Evolutionary conservation across 345 rosid species (phyloP), one percentile per base, ranked within the genome.

Genomic region (Eutrema heterophyllum): DNA sequence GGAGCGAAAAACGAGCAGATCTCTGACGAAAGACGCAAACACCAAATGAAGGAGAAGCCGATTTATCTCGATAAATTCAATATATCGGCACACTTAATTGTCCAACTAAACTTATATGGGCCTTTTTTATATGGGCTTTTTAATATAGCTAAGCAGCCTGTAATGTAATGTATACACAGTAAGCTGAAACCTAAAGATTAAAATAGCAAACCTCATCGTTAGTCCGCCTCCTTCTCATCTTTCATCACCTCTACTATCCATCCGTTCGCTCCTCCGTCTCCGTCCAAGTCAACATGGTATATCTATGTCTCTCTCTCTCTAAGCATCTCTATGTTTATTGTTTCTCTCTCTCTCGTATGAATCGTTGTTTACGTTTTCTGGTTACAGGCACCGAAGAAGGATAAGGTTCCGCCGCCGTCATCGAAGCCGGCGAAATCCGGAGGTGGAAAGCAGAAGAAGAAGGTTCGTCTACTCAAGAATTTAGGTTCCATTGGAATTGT

Each of bases 391-490:
- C 95, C 92, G 33, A 87, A 89, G 86, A 87, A 89, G 84, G 90
- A 85, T 2, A 85, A 85, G 77, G 90, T 85, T 70, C 89, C 89
- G 15, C 88, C 95, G 2, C 89, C 90, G 60, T 82, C 95, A 1
- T 88, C 91, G 7, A 89, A 85, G 82, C 95, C 92, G 3, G 87
- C 85, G 7, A 89, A 87, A 56, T 83, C 95, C 13, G 88, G 91
- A 61, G 89, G 90, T 57, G 95, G 92, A 61, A 89, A 89, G 80
- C 92, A 89, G 64, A 89, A 87, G 85, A 89, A 89, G 90, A 89
- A 87, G 94, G 91, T 89, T 33, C 58, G n/a, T 1, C 11, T 38
- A n/a, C 41, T 9, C 10, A 1, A 9, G 9, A 9, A 21, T 21
- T 21, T 21, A 21, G 24, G 24, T 21, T 21, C 24, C 24, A 21